Base-by-base conservation (phyloP, 2,329 filamentous ascomycete genomes). In the Hyphodiscus sp. region DNA sequence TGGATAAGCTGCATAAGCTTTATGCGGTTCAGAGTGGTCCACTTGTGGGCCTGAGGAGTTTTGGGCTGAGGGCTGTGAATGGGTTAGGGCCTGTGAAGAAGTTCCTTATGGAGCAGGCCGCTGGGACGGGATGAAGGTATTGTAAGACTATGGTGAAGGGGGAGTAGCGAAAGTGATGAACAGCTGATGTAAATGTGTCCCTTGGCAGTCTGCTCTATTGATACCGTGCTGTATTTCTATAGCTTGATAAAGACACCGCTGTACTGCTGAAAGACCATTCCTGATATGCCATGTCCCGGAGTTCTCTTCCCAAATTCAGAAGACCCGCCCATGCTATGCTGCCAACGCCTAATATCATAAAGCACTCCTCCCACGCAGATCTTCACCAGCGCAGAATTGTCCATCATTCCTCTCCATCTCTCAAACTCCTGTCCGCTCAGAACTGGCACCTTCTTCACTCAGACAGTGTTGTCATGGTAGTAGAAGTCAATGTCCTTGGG, bases 401-500 rank as follows among this genome's bases (percentile, higher is more conserved):
- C n/a, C 18, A 20, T 3, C 23, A 26, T 26, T 23, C 38, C 43
- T 16, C 42, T 26, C 16, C n/a, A 20, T 33, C 46, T 11, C 8
- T 4, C 8, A 26, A 8, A 26, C 23, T 26, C n/a, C 23, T 26
- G 23, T 26, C 23, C 23, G 8, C 23, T 8, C 4, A 26, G 23
- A 26, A 26, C 23, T 8, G 23, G 23, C 3, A 26, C 4, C 23
- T 26, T 26, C 23, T 26, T 26, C 23, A 3, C 10, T 54, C 45
- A 61, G 16, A 91, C 86, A 47, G 80, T 85, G 66, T 91, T 88
- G 69, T 99, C 94, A 68, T 99, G 90, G 68, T 96, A 99, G 61
- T 90, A 82, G 68, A 97, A 99, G 63, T 87, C 85, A 58, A 99
- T 95, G 70, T 99, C 91, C 63, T 86, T 81, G 45, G 92, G 90